Evolutionary conservation across 2,329 filamentous ascomycete species (phyloP).

Genomic region (Colletotrichum echinochloae): DNA sequence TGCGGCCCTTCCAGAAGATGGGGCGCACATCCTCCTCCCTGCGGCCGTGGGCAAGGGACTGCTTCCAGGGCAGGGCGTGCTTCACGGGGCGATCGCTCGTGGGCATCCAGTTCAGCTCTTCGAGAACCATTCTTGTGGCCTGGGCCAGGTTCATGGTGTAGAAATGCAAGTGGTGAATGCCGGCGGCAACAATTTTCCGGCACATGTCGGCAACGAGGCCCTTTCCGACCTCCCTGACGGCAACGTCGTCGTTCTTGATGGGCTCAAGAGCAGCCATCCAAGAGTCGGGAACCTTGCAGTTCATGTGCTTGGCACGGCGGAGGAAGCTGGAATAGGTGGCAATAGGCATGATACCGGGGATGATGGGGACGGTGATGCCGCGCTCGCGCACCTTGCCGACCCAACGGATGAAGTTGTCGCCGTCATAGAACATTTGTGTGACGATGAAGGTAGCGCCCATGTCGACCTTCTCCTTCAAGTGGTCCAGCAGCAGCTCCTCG

Average conservation of each 20-base stretch:
- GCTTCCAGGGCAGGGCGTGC: conserved; percentile 95
- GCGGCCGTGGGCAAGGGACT: conserved; percentile 89
- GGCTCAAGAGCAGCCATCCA: conserved; percentile 89
- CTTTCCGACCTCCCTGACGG: conserved; percentile 90
- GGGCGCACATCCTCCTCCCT: conserved; percentile 95
- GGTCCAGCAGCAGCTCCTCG: conserved; percentile 85
- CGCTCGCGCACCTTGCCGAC: conserved; percentile 85
- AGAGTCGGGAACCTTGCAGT: conserved; percentile 81
- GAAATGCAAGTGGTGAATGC: conserved; percentile 92
- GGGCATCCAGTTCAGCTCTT: conserved; percentile 87
- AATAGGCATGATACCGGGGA: conserved; percentile 89
- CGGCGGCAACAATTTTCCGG: conserved; percentile 82
- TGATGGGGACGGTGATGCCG: conserved; percentile 86
- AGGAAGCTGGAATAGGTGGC: conserved; percentile 95
- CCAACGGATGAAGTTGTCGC: conserved; percentile 94
- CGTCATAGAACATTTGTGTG: conserved; percentile 99
- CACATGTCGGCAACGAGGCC: conserved; percentile 91
- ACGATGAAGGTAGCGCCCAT: conserved; percentile 94
- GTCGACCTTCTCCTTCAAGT: conserved; percentile 95
- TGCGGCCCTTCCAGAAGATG: conserved; percentile 98
- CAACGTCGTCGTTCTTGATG: conserved; percentile 95
- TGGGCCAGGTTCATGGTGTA: conserved; percentile 99
- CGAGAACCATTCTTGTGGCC: conserved; percentile 92
- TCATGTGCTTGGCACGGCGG: conserved; percentile 90
- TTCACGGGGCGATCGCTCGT: conserved; percentile 82